Percentiles rank a stretch among this genome's conserved stretches.
Evolutionary conservation across 305 asterid genomes (phyloP).

Genomic region (Rubia balearica): DNA sequence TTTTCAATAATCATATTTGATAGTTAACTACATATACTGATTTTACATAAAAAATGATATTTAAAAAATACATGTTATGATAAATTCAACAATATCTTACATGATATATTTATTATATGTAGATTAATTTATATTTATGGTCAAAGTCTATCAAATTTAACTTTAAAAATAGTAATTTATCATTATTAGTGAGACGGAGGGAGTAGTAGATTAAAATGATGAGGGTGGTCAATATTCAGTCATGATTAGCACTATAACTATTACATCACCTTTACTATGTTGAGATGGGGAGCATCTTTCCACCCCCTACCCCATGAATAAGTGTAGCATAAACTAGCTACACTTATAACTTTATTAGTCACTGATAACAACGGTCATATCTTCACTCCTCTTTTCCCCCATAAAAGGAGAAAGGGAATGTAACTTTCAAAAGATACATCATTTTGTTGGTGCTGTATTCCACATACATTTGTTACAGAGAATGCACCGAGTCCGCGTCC

Average conservation of each 20-base stretch:
- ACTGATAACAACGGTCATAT: not conserved
- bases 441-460: not conserved
- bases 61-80: too few relatives aligned
- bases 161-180: too few relatives aligned
- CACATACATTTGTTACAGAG: not conserved
- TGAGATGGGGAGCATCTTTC: not conserved
- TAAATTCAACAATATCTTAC: too few relatives aligned
- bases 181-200: too few relatives aligned
- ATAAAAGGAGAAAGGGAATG: not conserved
- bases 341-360: not conserved
- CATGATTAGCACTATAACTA: not conserved
- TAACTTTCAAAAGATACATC: not conserved
- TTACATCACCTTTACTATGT: not conserved
- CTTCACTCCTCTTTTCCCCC: not conserved
- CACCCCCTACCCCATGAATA: not conserved
- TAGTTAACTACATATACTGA: too few relatives aligned
- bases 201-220: too few relatives aligned
- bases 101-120: too few relatives aligned
- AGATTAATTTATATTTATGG: too few relatives aligned
- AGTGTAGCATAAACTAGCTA: not conserved
- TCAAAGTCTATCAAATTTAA: too few relatives aligned
- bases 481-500: slow-evolving; percentile 57
- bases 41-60: too few relatives aligned
- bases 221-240: too few relatives aligned
- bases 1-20: too few relatives aligned